phyloP scores from a whole-genome alignment of 2,329 filamentous ascomycete species.

The Paecilomyces fulvus region DNA sequence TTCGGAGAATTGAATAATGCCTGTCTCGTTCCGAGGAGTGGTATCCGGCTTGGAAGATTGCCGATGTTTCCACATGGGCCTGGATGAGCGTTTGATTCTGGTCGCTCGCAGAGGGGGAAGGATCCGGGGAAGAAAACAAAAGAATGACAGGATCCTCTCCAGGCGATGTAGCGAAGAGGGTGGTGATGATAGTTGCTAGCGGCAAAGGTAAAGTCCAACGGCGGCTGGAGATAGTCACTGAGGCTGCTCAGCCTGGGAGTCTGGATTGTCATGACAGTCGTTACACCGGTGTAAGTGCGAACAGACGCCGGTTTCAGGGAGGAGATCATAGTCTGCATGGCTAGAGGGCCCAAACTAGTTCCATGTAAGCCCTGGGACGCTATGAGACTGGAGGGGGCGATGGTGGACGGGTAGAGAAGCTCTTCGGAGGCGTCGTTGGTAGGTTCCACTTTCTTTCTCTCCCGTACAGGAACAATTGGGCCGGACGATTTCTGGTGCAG shows the following conservation, averaged over 20 bases:
- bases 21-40: slow-evolving; percentile 28
- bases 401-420: background rate
- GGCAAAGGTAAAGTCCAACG: background rate
- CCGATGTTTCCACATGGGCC: slow-evolving; percentile 35
- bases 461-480: background rate
- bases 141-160: background rate
- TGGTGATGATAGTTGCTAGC: background rate
- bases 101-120: background rate
- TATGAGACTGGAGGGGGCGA: background rate
- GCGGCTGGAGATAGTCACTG: background rate
- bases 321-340: background rate
- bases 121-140: background rate
- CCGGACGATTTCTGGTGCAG: background rate
- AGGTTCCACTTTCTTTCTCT: background rate
- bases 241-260: background rate
- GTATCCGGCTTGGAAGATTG: slow-evolving; percentile 32
- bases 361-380: background rate
- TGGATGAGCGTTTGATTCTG: background rate
- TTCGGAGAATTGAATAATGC: slow-evolving; percentile 21
- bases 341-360: background rate
- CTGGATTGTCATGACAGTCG: slow-evolving; percentile 1
- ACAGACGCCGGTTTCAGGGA: background rate
- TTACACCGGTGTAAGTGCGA: slow-evolving; percentile 1
- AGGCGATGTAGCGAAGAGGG: background rate
- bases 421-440: background rate